Conservation (phyloP, 495 filamentous ascomycete genomes). For the Daldinia loculata region DNA sequence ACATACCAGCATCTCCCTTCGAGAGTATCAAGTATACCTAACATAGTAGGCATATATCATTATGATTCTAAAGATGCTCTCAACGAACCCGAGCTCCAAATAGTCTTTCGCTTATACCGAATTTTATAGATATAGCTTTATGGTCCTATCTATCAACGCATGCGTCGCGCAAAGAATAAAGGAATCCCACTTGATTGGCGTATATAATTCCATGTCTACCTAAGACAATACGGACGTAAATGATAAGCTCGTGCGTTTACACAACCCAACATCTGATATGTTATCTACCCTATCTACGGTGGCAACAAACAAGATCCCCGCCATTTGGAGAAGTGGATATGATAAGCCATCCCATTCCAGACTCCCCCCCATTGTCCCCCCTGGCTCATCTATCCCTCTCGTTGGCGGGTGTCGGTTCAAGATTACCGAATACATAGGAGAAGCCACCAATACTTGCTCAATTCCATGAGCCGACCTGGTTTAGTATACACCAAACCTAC, state of each 20-base stretch:
- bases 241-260: not conserved
- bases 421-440: slow-evolving; percentile 13
- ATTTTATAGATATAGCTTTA: no score
- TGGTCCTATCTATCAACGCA: no score
- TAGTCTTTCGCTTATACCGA: no score
- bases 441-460: slow-evolving; percentile 24
- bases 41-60: no score
- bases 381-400: slow-evolving; percentile 3
- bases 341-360: slow-evolving; percentile 14
- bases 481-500: slow-evolving; percentile 3
- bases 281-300: slow-evolving; percentile 4
- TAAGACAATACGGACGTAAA: not conserved
- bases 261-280: slow-evolving; percentile 1
- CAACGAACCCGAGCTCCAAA: no score
- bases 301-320: slow-evolving; percentile 3
- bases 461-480: slow-evolving; percentile 22
- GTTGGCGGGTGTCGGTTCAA: slow-evolving; percentile 7
- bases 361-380: not conserved
- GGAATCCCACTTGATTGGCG: not conserved
- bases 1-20: no score
- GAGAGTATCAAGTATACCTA: no score
- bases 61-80: no score
- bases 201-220: not conserved
- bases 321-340: slow-evolving; percentile 9
- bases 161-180: not conserved